phyloP scores from a whole-genome alignment of 176 grass and related monocot genomes.

The Bromus sterilis region DNA sequence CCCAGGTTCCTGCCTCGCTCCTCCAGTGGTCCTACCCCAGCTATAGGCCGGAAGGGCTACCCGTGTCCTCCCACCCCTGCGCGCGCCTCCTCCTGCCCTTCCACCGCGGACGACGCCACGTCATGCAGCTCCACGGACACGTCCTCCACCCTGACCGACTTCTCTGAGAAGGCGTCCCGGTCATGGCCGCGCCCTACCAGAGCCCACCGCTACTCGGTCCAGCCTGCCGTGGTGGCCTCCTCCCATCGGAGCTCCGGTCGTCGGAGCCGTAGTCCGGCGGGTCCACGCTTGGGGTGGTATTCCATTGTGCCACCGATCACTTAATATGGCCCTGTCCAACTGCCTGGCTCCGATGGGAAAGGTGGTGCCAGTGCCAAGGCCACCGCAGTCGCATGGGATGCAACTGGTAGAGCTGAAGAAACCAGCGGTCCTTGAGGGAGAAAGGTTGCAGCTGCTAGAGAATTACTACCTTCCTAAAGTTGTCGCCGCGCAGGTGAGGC shows the following conservation, averaged over 20 bases:
- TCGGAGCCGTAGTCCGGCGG: constrained; percentile 53
- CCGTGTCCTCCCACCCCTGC: constrained; percentile 35
- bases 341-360: constrained; percentile 24
- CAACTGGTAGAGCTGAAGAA: constrained; percentile 43
- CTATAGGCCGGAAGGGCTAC: constrained; percentile 16
- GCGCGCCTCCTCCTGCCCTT: constrained; percentile 20
- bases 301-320: constrained; percentile 56
- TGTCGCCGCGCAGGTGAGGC: constrained; percentile 36
- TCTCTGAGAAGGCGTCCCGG: constrained; percentile 31
- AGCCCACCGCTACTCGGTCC: constrained; percentile 59
- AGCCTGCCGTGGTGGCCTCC: constrained; percentile 22
- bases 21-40: not conserved
- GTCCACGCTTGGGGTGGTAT: constrained; percentile 35
- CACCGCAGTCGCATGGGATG: constrained; percentile 51
- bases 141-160: constrained; percentile 28
- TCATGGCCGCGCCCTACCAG: constrained; percentile 28
- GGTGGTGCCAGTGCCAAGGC: constrained; percentile 14
- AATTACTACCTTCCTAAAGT: constrained; percentile 53
- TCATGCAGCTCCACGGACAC: constrained; percentile 30
- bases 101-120: not conserved
- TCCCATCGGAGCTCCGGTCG: constrained; percentile 44
- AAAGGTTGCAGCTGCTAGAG: constrained; percentile 47
- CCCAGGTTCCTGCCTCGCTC: constrained; percentile 9
- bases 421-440: not conserved
- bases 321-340: constrained; percentile 52